phyloP scores from a whole-genome alignment of 768 basidiomycete genomes.

The Chalciporus piperatus region DNA sequence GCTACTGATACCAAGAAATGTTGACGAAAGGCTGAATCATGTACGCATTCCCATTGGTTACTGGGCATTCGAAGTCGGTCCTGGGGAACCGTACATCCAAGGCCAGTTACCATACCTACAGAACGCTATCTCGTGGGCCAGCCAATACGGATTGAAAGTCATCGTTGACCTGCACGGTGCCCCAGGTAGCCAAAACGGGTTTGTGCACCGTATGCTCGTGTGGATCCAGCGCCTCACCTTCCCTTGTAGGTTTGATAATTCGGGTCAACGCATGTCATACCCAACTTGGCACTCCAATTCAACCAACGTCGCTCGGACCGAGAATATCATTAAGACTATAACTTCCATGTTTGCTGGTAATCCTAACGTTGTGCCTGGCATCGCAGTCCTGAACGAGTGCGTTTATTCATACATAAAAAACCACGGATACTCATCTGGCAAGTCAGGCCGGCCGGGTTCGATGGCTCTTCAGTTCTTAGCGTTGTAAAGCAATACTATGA shows the following conservation, averaged over 20 bases:
- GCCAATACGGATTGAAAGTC: conserved; percentile 67
- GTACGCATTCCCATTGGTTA: conserved; percentile 86
- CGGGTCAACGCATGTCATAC: conserved; percentile 58
- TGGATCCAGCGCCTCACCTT: conserved; percentile 4
- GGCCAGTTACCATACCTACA: conserved; percentile 71
- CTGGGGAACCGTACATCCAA: conserved; percentile 75
- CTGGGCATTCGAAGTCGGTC: conserved; percentile 82
- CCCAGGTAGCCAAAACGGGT: conserved; percentile 86
- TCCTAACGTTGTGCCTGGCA: conserved; percentile 55
- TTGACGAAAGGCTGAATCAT: conserved; percentile 63
- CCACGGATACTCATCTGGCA: conserved; percentile 1
- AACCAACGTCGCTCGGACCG: conserved; percentile 65
- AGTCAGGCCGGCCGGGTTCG: conserved; percentile 71
- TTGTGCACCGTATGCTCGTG: conserved; percentile 13
- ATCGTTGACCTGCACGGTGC: conserved; percentile 80
- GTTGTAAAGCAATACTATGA: conserved; percentile 62
- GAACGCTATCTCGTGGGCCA: conserved; percentile 70
- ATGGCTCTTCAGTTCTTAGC: conserved; percentile 47
- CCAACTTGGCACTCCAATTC: conserved; percentile 70
- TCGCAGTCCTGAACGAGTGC: conserved; percentile 81
- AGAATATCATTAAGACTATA: conserved; percentile 60
- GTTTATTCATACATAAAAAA: conserved; percentile 5
- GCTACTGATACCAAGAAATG: conserved; percentile 3
- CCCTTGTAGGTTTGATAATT: conserved; percentile 69
- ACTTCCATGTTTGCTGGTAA: conserved; percentile 57